These are phyloP conservation scores for Alternaria triticina DNA, from an alignment of 2,329 filamentous ascomycete genomes.

Conservation along the genomic window DNA sequence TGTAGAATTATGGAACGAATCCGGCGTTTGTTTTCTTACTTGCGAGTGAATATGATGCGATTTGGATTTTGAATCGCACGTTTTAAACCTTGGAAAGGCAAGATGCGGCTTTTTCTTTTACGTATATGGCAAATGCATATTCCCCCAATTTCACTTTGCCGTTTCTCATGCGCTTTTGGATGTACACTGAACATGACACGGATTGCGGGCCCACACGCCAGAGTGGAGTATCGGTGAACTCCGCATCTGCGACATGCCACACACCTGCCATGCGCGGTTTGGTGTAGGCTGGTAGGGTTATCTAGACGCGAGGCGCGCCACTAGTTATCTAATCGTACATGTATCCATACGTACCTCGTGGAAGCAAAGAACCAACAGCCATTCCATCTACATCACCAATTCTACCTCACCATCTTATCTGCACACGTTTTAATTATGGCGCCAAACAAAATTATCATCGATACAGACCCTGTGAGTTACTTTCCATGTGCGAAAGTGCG, in stretches of 20 bases:
- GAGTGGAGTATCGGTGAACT: conserved; percentile 22
- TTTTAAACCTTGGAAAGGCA: not conserved
- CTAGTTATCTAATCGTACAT: conserved; percentile 32
- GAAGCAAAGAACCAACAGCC: not conserved
- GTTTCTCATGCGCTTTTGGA: not conserved
- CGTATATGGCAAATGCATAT: conserved; percentile 3
- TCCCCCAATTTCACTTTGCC: not conserved
- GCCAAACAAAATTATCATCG: conserved; percentile 78
- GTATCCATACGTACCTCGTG: not conserved
- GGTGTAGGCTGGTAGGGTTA: not conserved
- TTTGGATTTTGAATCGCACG: conserved; percentile 22
- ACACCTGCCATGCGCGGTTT: conserved; percentile 25
- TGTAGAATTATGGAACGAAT: not conserved
- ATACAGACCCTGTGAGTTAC: conserved; percentile 81
- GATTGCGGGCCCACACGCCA: conserved; percentile 1
- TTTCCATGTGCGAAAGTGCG: not conserved
- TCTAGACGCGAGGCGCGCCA: conserved; percentile 1
- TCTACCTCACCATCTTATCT: not conserved
- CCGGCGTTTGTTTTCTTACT: not conserved
- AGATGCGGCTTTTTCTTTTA: not conserved
- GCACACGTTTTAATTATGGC: conserved; percentile 34
- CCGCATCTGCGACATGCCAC: conserved; percentile 13
- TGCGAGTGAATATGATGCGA: conserved; percentile 19
- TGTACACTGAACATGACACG: not conserved
- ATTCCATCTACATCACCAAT: conserved; percentile 24